Percentiles rank a stretch among this genome's conserved stretches.
Conservation (phyloP, 2,329 filamentous ascomycete genomes). For the Pseudofabraea citricarpa region DNA sequence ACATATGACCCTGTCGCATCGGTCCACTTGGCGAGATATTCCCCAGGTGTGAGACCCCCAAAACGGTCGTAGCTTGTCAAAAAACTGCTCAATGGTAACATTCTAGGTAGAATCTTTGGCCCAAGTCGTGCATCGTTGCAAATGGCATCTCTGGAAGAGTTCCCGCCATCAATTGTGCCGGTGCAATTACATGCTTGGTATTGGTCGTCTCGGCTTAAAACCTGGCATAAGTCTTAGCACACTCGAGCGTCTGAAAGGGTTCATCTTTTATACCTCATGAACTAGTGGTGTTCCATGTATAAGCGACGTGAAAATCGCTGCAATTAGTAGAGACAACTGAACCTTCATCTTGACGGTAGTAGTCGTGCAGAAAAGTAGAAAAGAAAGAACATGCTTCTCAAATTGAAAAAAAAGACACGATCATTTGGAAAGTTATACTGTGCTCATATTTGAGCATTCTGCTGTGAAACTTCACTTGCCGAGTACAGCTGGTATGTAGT, state of each 20-base stretch:
- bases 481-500: too few relatives aligned
- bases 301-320: too few relatives aligned
- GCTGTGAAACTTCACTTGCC: too few relatives aligned
- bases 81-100: conserved; percentile 28
- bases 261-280: too few relatives aligned
- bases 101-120: conserved; percentile 28
- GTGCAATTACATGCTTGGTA: conserved; percentile 25
- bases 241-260: too few relatives aligned
- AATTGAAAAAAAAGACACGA: too few relatives aligned
- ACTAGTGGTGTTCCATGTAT: too few relatives aligned
- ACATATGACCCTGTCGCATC: conserved; percentile 25
- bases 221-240: too few relatives aligned
- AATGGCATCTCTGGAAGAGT: conserved; percentile 25
- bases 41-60: conserved; percentile 33
- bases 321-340: not conserved
- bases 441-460: too few relatives aligned
- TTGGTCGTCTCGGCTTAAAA: too few relatives aligned
- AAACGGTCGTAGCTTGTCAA: conserved; percentile 32
- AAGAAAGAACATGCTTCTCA: too few relatives aligned
- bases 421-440: too few relatives aligned
- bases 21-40: conserved; percentile 33
- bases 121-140: conserved; percentile 35
- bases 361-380: not conserved
- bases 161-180: conserved; percentile 26
- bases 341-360: not conserved